Base-by-base conservation (phyloP, 2,329 filamentous ascomycete genomes). In the Alternaria viburni region DNA sequence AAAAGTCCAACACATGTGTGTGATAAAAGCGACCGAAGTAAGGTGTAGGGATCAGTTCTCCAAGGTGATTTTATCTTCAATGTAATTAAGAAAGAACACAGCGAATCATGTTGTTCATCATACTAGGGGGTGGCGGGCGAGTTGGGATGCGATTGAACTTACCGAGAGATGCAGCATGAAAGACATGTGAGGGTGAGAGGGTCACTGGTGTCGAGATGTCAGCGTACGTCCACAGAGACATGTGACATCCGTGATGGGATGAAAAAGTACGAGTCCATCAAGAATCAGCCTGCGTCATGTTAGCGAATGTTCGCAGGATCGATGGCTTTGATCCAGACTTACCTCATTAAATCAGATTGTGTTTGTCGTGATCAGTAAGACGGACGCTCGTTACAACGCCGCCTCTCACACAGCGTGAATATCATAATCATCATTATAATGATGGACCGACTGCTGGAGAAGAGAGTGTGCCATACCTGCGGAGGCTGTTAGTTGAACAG, bases 331-430 rank as follows among this genome's bases (percentile, higher is more conserved):
- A 9, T 6, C 25, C n/a, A 7, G 15, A 73, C 78, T 71, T 80
- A 83, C 87, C 87, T 89, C 87, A 89, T 89, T 89, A 89, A 89
- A 89, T 89, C 87, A 89, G 87, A 89, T 87, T 89, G 88, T 61
- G 87, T 87, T 41, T 85, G 85, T 79, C 81, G 82, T 83, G 86
- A 86, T 89, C 87, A 89, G 85, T 71, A 80, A 84, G 78, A 80
- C 69, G 67, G 63, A 71, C 76, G 75, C 75, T 82, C 81, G 80
- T 83, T 84, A 84, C 80, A 77, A 75, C 78, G 80, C 78, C 78
- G 77, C 80, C 80, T 83, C 82, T 89, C 87, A 88, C 88, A 89
- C 87, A 89, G 87, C 89, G 87, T 89, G 87, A 89, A 89, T 89
- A 89, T 83, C 83, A 75, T 76, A 82, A 85, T 89, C 87, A 89